Evolutionary conservation across 129 eudicot genomes (phyloP).

Genomic region (Artemisia annua): DNA sequence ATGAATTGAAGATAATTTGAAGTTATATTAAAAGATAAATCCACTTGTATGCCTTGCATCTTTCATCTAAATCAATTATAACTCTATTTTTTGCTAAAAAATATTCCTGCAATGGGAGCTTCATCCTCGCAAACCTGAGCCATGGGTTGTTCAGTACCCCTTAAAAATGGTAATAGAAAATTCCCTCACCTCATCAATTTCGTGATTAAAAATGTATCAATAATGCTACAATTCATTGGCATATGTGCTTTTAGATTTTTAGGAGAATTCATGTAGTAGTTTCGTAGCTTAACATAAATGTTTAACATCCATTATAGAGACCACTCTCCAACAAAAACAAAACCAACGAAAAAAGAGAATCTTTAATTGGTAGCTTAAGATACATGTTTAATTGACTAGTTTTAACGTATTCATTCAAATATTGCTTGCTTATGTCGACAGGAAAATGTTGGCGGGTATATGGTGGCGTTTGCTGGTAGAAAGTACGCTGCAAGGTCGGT

Average conservation of each 20-base stretch:
- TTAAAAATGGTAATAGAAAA: too few species aligned
- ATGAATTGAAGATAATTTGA: not conserved
- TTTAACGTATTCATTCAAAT: not conserved
- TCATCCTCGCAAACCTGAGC: too few species aligned
- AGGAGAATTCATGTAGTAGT: too few species aligned
- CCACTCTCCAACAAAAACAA: not conserved
- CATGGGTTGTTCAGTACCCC: too few species aligned
- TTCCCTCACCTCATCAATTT: too few species aligned
- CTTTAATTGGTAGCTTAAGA: too few species aligned
- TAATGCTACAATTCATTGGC: too few species aligned
- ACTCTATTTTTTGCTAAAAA: too few species aligned
- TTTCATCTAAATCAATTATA: not conserved
- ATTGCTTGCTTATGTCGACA: slow-evolving; percentile 29
- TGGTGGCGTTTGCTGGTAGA: slow-evolving; percentile 99
- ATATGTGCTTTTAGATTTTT: too few species aligned
- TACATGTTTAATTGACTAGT: not conserved
- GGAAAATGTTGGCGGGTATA: slow-evolving; percentile 82
- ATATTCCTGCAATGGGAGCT: not conserved
- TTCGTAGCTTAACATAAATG: too few species aligned
- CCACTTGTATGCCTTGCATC: not conserved
- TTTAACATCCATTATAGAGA: not conserved
- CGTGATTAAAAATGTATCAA: too few species aligned
- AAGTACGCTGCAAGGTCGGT: slow-evolving; percentile 94
- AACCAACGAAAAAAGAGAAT: too few species aligned
- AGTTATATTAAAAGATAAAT: not conserved